These are phyloP conservation scores for Chlamydomonas reinhardtii DNA, from an alignment of 163 green algal species.

Conservation along the genomic window DNA sequence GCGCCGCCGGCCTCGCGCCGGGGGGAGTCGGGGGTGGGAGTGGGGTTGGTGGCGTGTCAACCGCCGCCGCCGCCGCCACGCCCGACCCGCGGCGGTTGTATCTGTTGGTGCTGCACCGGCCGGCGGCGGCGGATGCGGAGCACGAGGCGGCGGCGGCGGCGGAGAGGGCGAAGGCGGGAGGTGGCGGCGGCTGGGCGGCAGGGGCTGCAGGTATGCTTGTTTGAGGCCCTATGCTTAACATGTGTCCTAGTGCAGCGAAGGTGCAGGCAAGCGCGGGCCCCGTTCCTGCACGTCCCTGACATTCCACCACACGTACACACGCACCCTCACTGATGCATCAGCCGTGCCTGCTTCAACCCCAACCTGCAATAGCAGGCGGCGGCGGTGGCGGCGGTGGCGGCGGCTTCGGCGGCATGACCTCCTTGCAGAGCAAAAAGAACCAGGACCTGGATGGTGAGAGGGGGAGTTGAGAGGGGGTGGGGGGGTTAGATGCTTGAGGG, in stretches of 20 bases:
- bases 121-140: conserved; percentile 48
- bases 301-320: too few relatives aligned
- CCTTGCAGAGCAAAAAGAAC: conserved; percentile 54
- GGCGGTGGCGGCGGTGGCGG: background rate
- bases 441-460: conserved; percentile 47
- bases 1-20: too few relatives aligned
- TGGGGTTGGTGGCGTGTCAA: too few relatives aligned
- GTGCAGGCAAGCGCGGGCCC: too few relatives aligned
- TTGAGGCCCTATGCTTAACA: too few relatives aligned
- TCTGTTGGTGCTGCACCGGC: conserved; percentile 62
- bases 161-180: conserved; percentile 7
- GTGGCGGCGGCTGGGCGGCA: background rate
- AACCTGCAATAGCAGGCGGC: background rate
- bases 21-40: too few relatives aligned
- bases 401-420: conserved; percentile 19
- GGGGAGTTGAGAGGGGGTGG: background rate
- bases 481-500: background rate
- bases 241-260: too few relatives aligned
- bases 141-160: conserved; percentile 42
- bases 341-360: too few relatives aligned
- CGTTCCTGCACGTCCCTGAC: too few relatives aligned
- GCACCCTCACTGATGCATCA: too few relatives aligned
- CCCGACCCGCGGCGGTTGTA: conserved; percentile 61
- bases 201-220: background rate
- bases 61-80: conserved; percentile 44